Base-by-base conservation (phyloP, 2,329 filamentous ascomycete species). In the Aureobasidium uvarum region DNA sequence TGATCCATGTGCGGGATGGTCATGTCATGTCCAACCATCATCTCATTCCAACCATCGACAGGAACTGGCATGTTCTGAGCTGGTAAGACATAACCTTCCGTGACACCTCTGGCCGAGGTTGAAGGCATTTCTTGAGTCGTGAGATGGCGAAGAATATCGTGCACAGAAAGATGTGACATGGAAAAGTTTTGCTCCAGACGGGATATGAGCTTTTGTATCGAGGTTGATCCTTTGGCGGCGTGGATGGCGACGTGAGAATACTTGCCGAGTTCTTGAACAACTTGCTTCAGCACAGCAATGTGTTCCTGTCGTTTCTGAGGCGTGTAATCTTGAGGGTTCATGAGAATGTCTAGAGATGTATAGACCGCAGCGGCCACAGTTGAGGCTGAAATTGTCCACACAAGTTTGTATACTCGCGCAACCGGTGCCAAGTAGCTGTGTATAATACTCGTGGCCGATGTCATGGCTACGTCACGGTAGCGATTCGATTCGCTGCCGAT, bases 371-470 rank as follows among this genome's bases (percentile, higher is more conserved):
- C 64, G 3, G 64, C 64, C 2, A 66, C 58, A 5, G 64, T 54
- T 1, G 64, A 63, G 5, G 64, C 64, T 11, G 64, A 66, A 23
- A 60, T 18, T 6, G 56, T 62, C 64, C 64, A 66, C 3, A 64
- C 55, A 13, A 66, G 50, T 28, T 56, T 62, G 18, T 52, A 63
- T 6, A 66, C 56, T 28, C 64, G 45, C 2, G 64, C 33, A 1
- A 54, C 55, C 3, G 55, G 56, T 3, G 25, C 3, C 54, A 50
- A 8, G 31, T 62, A 66, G 39, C 50, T 52, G 10, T 46, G 14
- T 1, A 66, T 11, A n/a, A 66, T 55, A 23, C 13, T 52, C 5
- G 18, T 43, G 13, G 64, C 64, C 2, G 59, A 51, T 14, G 41
- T 20, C 36, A 63, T 56, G 36, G 64, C 64, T n/a, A 39, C 14